Conservation (phyloP, 306 rosid species). For the Coriaria nepalensis region DNA sequence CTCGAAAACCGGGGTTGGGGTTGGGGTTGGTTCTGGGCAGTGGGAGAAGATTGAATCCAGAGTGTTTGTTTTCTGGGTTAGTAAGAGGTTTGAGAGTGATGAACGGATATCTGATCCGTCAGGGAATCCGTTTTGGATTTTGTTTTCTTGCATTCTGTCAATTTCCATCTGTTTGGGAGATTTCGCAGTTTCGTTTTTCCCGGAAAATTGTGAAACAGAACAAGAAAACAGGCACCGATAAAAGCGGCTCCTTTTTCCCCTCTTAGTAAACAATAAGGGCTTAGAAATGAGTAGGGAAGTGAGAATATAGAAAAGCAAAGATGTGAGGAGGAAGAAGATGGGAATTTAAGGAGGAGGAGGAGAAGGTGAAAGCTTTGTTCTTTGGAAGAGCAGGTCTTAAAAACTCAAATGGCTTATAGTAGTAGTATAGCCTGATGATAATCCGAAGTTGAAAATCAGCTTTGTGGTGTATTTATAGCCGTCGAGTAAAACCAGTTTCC, state of each 20-base stretch:
- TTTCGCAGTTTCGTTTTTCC: background rate
- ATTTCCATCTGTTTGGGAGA: slow-evolving; percentile 22
- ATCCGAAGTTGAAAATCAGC: no score
- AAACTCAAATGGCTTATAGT: no score
- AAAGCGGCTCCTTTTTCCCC: slow-evolving; percentile 19
- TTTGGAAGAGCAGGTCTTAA: background rate
- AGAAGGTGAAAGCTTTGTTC: background rate
- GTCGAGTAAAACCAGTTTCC: no score
- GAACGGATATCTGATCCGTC: slow-evolving; percentile 32
- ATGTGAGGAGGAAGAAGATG: background rate
- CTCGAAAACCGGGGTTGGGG: slow-evolving; percentile 15
- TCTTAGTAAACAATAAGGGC: background rate
- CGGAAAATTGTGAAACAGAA: background rate
- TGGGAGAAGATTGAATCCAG: slow-evolving; percentile 77
- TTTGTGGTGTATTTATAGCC: no score
- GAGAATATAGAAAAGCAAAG: background rate
- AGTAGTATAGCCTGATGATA: no score
- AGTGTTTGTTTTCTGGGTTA: slow-evolving; percentile 54
- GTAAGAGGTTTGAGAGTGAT: slow-evolving; percentile 47
- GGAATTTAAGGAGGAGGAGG: background rate
- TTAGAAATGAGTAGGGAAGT: background rate
- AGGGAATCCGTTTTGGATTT: slow-evolving; percentile 11
- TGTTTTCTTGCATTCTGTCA: slow-evolving; percentile 15
- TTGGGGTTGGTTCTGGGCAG: slow-evolving; percentile 14
- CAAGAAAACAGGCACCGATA: slow-evolving; percentile 19